Evolutionary conservation across 306 rosid species (phyloP), one percentile per base, ranked within the genome.

Genomic region (Sophora flavescens): DNA sequence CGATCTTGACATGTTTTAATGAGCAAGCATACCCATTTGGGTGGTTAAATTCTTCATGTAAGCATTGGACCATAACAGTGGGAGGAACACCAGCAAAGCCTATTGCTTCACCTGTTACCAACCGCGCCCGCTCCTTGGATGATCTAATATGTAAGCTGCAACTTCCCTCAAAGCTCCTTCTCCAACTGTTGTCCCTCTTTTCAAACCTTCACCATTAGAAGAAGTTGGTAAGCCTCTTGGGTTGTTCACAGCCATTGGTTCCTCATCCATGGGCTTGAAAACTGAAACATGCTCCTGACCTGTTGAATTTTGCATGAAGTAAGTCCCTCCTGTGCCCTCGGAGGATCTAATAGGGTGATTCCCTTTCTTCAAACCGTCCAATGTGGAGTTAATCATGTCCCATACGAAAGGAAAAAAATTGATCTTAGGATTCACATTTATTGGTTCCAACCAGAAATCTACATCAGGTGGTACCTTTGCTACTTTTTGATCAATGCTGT

Each of bases 181-280:
- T 15, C 88, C 85, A 7, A 88, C 90, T 84, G 76, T 86, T 54
- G 88, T 84, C 17, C 89, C 89, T 72, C 79, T 84, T 63, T 79
- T 79, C 39, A 84, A 70, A 15, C 90, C 84, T 71, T 93, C 97
- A 1, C 96, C 93, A 45, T 88, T 87, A 3, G 81, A 13, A 15
- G 98, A 93, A 84, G 80, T 15, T 2, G 97, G 97, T 70, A 93
- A 84, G 12, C 92, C 92, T 52, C 91, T 74, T 0, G 98, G 98
- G 78, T 93, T 93, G 86, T 91, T 87, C 70, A 68, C 75, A 38
- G 98, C 97, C 98, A 89, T 93, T 51, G 97, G 97, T 85, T 93
- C 97, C 84, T 91, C 98, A 72, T 93, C 98, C 78, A 86, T 81
- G 1, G 98, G 97, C 90, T 93, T 93, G 69, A 93, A 93, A 42